Percentiles rank a stretch among this genome's conserved stretches.
phyloP scores from a whole-genome alignment of 202 grass and related monocot genomes.

The Eragrostis tef region DNA sequence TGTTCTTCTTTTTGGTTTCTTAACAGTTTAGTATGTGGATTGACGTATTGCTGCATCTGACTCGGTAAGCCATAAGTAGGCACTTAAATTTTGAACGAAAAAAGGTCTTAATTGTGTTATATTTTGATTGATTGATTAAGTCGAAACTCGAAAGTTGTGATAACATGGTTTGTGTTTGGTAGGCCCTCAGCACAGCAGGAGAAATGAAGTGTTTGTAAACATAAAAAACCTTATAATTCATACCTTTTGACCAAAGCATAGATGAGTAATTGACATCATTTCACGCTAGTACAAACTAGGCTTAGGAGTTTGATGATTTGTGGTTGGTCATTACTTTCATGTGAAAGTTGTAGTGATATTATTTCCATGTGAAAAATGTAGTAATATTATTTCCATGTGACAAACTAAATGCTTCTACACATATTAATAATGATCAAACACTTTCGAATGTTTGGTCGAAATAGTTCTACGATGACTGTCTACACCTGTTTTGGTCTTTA shows the following conservation, averaged over 20 bases:
- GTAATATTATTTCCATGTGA: neutral
- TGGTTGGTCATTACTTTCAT: constrained; percentile 30
- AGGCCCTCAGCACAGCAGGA: neutral
- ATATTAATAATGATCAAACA: no score
- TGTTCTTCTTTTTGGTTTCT: constrained; percentile 1
- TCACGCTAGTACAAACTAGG: neutral
- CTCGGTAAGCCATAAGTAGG: neutral
- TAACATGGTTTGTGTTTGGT: neutral
- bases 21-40: neutral
- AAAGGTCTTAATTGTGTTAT: neutral
- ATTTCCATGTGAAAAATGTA: neutral
- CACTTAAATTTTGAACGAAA: neutral
- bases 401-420: no score
- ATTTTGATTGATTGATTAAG: neutral
- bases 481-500: neutral
- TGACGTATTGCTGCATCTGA: neutral
- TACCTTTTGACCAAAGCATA: neutral
- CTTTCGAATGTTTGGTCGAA: neutral
- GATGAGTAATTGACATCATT: constrained; percentile 19
- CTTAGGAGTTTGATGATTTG: neutral
- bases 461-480: neutral
- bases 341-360: neutral
- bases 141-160: neutral
- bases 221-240: constrained; percentile 4
- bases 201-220: constrained; percentile 10